Evolutionary conservation across 1,284 basidiomycete species (phyloP).

Genomic region (Tremellales sp.): DNA sequence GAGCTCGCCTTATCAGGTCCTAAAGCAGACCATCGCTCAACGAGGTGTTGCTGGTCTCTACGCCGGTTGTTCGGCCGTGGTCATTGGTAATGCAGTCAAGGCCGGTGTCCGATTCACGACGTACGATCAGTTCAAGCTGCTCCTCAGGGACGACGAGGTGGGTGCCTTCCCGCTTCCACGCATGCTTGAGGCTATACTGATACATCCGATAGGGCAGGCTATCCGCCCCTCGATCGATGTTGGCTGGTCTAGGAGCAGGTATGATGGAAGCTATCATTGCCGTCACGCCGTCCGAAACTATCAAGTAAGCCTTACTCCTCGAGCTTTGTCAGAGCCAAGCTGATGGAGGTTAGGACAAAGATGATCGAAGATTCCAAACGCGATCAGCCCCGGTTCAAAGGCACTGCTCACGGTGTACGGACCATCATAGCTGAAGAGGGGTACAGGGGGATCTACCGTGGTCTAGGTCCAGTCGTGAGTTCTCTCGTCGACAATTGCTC

Average conservation of each 20-base stretch:
- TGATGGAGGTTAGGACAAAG: conserved; percentile 71
- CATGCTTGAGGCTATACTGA: background rate
- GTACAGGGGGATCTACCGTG: conserved; percentile 72
- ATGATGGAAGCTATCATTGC: conserved; percentile 92
- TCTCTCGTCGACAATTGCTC: background rate
- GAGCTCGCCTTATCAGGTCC: conserved; percentile 64
- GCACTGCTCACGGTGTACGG: conserved; percentile 79
- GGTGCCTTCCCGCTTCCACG: conserved; percentile 10
- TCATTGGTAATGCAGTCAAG: conserved; percentile 85
- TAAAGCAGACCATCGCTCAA: conserved; percentile 63
- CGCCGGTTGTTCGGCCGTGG: conserved; percentile 77
- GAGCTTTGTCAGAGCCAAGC: background rate
- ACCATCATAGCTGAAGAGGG: conserved; percentile 84
- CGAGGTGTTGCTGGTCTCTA: conserved; percentile 76
- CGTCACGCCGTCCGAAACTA: conserved; percentile 95
- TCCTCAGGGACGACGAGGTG: conserved; percentile 78
- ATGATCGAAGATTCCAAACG: conserved; percentile 91
- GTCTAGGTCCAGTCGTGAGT: conserved; percentile 86
- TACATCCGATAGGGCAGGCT: conserved; percentile 70
- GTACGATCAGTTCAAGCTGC: conserved; percentile 87
- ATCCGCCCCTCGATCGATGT: conserved; percentile 72
- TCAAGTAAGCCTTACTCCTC: conserved; percentile 68
- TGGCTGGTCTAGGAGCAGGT: conserved; percentile 90
- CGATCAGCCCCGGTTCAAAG: conserved; percentile 75
- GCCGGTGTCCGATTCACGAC: conserved; percentile 92